Percentiles rank a stretch among this genome's conserved stretches.
phyloP scores from a whole-genome alignment of 1,284 basidiomycete species.

The Pisolithus thermaeus region DNA sequence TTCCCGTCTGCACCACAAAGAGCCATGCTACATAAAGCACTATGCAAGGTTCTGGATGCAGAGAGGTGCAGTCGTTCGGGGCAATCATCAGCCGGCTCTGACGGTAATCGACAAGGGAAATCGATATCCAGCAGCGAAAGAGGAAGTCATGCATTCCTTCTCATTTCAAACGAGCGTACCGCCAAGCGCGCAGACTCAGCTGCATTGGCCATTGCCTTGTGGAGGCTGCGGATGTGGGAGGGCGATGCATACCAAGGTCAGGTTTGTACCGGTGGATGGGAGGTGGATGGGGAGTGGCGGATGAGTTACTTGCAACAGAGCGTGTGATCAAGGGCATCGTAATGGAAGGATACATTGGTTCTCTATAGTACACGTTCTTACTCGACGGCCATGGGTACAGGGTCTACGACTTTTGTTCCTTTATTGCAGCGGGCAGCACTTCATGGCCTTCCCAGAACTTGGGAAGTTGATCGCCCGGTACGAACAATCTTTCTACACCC shows the following conservation, averaged over 20 bases:
- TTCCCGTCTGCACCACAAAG: conserved; percentile 59
- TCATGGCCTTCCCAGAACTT: conserved; percentile 82
- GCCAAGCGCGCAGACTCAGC: conserved; percentile 51
- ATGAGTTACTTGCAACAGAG: conserved; percentile 5
- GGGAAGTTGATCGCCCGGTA: conserved; percentile 90
- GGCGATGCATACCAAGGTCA: conserved; percentile 32
- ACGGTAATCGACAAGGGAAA: conserved; percentile 1
- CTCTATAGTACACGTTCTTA: conserved; percentile 30
- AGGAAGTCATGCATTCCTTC: conserved; percentile 63
- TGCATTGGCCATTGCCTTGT: conserved; percentile 61
- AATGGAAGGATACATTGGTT: not conserved
- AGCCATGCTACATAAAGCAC: conserved; percentile 44
- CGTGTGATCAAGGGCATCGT: not conserved
- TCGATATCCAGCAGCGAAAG: conserved; percentile 33
- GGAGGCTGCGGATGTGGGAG: conserved; percentile 73
- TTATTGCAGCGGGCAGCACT: conserved; percentile 41
- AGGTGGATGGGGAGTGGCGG: conserved; percentile 22
- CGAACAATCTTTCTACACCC: conserved; percentile 86
- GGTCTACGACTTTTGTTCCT: conserved; percentile 31
- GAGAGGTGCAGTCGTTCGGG: conserved; percentile 35
- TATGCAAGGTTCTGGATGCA: conserved; percentile 43
- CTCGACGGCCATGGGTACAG: conserved; percentile 64
- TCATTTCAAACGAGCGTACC: conserved; percentile 47
- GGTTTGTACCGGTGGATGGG: conserved; percentile 27
- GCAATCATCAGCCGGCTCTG: not conserved